Evolutionary conservation across 2,329 filamentous ascomycete species (phyloP).

Genomic region (Neospermospora avenae): DNA sequence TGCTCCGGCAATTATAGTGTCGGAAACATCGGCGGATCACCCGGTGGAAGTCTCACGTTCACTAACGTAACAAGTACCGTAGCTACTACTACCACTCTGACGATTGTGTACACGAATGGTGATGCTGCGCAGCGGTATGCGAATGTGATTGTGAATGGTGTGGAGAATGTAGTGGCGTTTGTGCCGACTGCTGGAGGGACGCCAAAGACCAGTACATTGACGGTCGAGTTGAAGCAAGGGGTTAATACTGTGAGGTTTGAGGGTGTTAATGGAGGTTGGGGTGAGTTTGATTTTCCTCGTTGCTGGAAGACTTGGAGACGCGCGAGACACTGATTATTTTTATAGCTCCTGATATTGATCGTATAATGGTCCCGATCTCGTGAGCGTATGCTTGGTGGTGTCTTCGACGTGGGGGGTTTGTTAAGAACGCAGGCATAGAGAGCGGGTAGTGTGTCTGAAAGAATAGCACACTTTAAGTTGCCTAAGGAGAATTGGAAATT

Average conservation of each 20-base stretch:
- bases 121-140: conserved; percentile 51
- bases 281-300: conserved; percentile 25
- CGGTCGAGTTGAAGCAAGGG: conserved; percentile 47
- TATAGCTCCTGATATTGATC: conserved; percentile 50
- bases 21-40: conserved; percentile 53
- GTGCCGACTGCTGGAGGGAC: conserved; percentile 45
- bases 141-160: conserved; percentile 54
- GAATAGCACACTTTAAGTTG: too few species aligned
- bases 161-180: conserved; percentile 50
- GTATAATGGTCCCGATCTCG: conserved; percentile 49
- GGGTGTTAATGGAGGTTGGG: conserved; percentile 40
- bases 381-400: conserved; percentile 16
- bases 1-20: conserved; percentile 50
- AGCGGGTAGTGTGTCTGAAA: too few species aligned
- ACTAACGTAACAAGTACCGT: conserved; percentile 42
- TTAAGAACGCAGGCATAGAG: too few species aligned
- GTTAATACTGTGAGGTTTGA: conserved; percentile 49
- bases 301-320: neutral
- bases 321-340: conserved; percentile 1
- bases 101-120: conserved; percentile 55
- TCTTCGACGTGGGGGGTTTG: too few species aligned
- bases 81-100: conserved; percentile 47
- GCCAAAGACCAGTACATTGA: conserved; percentile 45
- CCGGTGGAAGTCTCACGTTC: conserved; percentile 47
- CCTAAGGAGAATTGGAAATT: too few species aligned